Evolutionary conservation across 139 green algal genomes (phyloP), one percentile per base, ranked within the genome.

Genomic region (Pseudopediastrum boryanum): DNA sequence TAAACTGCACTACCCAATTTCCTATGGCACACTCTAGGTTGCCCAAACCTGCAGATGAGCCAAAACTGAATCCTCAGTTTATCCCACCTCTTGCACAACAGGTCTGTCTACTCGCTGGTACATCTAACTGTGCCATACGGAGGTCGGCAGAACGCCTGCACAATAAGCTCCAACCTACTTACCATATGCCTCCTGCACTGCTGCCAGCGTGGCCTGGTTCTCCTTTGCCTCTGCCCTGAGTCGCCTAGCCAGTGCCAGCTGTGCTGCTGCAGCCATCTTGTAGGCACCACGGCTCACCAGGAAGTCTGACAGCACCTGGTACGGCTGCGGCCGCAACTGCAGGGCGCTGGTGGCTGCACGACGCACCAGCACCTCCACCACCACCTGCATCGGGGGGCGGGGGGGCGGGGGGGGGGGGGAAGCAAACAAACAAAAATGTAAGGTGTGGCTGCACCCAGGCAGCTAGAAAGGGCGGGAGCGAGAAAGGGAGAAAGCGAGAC

Each of bases 301-400:
- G 23, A 81, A 75, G 75, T 74, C 75, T 62, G 52, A 58, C 19
- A 81, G 63, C 7, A 51, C 75, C 10, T 61, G 46, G 46, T 81
- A 35, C 0, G 61, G 12, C 12, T 21, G 50, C 23, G 51, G 61
- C 31, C 21, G 33, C 1, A 21, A 9, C n/a, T 36, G 25, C 27
- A 75, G 63, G 23, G 44, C 35, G 46, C 63, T 75, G 75, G 67
- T 36, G n/a, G 56, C 38, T 2, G 75, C 75, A 5, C 75, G 46
- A 13, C 63, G 35, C 16, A 38, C 44, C 10, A 81, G 75, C 35
- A 38, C 48, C 48, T 81, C 75, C 4, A 81, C 61, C 0, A 70
- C 63, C 25, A 80, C 10, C 50, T 67, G 73, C 59, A 52, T 10
- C 68, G 63, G 68, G 29, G 50, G 46, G 23, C 54, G 25, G 13